phyloP scores from a whole-genome alignment of 2,329 filamentous ascomycete species.

The Cladorrhinum sp. region DNA sequence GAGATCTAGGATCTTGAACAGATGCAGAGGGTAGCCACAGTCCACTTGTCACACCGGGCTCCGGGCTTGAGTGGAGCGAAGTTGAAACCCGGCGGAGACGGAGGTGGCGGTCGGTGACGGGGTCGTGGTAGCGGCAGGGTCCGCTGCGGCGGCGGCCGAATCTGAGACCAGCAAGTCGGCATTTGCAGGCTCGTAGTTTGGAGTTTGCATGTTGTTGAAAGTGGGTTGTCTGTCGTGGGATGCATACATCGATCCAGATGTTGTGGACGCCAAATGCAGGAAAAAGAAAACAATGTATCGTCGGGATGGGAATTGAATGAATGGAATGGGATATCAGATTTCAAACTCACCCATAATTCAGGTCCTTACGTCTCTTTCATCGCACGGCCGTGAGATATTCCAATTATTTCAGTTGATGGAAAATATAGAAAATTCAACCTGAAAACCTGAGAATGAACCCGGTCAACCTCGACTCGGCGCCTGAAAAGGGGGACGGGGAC shows the following conservation, averaged over 20 bases:
- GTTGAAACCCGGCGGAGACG: slow-evolving; percentile 17
- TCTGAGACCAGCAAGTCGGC: not conserved
- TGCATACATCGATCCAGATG: not conserved
- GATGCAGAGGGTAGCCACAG: not conserved
- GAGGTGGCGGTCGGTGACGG: slow-evolving; percentile 4
- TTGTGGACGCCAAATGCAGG: not conserved
- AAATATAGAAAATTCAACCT: not conserved
- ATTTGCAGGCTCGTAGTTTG: not conserved
- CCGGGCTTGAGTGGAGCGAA: slow-evolving; percentile 6
- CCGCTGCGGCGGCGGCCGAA: not conserved
- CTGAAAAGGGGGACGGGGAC: not conserved
- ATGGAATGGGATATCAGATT: not conserved
- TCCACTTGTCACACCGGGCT: not conserved
- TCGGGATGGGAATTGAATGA: not conserved
- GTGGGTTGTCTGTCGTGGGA: not conserved
- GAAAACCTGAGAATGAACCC: not conserved
- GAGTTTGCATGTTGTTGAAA: not conserved
- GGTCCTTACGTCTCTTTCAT: not conserved
- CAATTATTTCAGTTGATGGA: not conserved
- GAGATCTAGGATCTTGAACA: not conserved
- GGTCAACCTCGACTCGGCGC: not conserved
- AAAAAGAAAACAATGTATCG: not conserved
- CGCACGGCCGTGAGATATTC: not conserved
- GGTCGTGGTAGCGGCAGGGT: not conserved
- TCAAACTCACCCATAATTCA: slow-evolving; percentile 31